These are phyloP conservation scores for Alternaria atra DNA, from an alignment of 2,329 filamentous ascomycete species.

Conservation along the genomic window DNA sequence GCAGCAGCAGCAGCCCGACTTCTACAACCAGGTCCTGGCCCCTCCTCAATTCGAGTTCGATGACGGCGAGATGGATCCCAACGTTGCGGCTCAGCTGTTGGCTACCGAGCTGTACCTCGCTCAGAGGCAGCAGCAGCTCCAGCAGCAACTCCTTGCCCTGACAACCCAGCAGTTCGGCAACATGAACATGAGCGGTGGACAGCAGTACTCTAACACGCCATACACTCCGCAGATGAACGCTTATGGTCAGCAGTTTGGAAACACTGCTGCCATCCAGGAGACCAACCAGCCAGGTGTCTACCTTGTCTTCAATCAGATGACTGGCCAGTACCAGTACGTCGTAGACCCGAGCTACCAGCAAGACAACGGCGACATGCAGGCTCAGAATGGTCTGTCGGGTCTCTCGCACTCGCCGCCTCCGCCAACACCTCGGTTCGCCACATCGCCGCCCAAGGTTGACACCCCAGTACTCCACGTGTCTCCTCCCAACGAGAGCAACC, in stretches of 20 bases:
- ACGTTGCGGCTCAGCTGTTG: constrained; percentile 85
- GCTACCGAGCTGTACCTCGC: constrained; percentile 92
- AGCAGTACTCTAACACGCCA: constrained; percentile 62
- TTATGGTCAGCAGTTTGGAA: constrained; percentile 73
- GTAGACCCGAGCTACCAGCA: constrained; percentile 71
- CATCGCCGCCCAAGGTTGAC: constrained; percentile 50
- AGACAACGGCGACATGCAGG: constrained; percentile 35
- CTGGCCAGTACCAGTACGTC: constrained; percentile 83
- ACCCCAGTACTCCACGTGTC: constrained; percentile 78
- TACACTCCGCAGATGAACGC: constrained; percentile 64
- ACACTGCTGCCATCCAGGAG: constrained; percentile 70
- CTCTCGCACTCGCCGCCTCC: constrained; percentile 61
- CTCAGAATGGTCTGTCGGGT: constrained; percentile 35
- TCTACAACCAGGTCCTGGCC: constrained; percentile 87
- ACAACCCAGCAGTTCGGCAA: constrained; percentile 65
- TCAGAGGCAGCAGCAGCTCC: constrained; percentile 92
- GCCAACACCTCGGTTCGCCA: constrained; percentile 50
- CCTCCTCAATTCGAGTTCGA: constrained; percentile 80
- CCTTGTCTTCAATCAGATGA: constrained; percentile 84
- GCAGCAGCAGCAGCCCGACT: constrained; percentile 56
- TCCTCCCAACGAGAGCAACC: constrained; percentile 71
- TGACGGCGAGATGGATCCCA: constrained; percentile 81
- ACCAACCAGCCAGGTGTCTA: constrained; percentile 79
- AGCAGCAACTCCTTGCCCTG: constrained; percentile 88
- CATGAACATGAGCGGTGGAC: constrained; percentile 69